Base-by-base conservation (phyloP, 2,329 filamentous ascomycete species). In the Talaromyces sp. region DNA sequence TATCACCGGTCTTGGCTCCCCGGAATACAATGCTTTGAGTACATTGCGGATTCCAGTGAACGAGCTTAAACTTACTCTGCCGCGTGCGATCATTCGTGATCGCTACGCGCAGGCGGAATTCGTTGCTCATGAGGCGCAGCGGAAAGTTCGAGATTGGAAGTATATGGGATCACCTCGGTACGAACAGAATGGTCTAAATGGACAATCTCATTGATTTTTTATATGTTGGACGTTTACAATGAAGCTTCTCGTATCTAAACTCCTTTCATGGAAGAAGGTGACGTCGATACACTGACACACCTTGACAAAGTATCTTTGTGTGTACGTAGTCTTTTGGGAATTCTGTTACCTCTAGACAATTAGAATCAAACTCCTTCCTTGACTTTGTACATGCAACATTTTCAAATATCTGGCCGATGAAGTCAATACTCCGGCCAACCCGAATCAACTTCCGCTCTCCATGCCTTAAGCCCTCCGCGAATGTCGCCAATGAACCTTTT, bases 401-500 rank as follows among this genome's bases (percentile, higher is more conserved):
- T 54, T 14, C 16, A 14, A n/a, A 23, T 54, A 54, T 21, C n/a
- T 14, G 14, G 8, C 18, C 18, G 28, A 18, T 5, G 18, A 33
- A n/a, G 2, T 14, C 18, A 57, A 66, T 79, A 79, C 57, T 79
- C 75, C 0, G 77, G 77, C 66, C 75, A 80, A 2, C 72, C 69
- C 0, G 73, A 72, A 63, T 80, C 78, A 16, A 80, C 69, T 39
- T 79, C 72, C 35, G 72, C 69, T 58, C 73, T 73, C 78, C 78
- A 80, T n/a, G 77, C 76, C 18, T 71, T 70, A 5, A 79, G 68
- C 1, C 78, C 78, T 12, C 78, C 78, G 18, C 68, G 71, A n/a
- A 80, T 76, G 64, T 80, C 78, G 2, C 72, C 72, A 21, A 80
- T 70, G 54, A 69, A 73, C 50, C 75, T 69, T 58, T 73, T 62